Evolutionary conservation across 1,284 basidiomycete genomes (phyloP).

Genomic region (Termitomyces sp.): DNA sequence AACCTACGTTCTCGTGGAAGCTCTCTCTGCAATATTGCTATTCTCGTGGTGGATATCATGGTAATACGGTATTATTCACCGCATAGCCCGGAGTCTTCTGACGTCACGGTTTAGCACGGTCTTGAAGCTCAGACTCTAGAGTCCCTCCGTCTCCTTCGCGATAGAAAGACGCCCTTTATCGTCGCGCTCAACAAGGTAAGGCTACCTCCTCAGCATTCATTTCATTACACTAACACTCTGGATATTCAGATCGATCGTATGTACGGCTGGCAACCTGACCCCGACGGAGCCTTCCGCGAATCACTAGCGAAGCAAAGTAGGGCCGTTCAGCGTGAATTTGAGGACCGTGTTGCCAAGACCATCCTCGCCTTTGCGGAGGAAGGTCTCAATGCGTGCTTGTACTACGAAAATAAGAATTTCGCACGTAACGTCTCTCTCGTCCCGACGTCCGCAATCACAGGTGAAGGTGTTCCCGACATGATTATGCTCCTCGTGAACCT

Average conservation of each 20-base stretch:
- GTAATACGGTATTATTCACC: slow-evolving; percentile 33
- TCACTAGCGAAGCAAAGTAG: slow-evolving; percentile 84
- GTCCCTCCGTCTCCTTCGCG: slow-evolving; percentile 87
- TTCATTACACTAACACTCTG: slow-evolving; percentile 11
- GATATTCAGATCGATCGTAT: slow-evolving; percentile 87
- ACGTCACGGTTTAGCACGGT: slow-evolving; percentile 65
- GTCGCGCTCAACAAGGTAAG: slow-evolving; percentile 94
- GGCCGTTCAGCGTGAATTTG: slow-evolving; percentile 88
- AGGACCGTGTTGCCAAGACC: slow-evolving; percentile 82
- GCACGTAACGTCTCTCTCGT: slow-evolving; percentile 94
- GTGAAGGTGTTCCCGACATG: slow-evolving; percentile 99
- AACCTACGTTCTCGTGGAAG: slow-evolving; percentile 96
- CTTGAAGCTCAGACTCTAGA: slow-evolving; percentile 97
- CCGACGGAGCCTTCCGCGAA: slow-evolving; percentile 90
- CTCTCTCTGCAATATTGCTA: slow-evolving; percentile 98
- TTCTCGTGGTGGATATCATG: slow-evolving; percentile 99
- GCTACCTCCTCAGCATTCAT: slow-evolving; percentile 1
- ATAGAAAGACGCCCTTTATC: slow-evolving; percentile 98
- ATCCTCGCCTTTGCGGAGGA: slow-evolving; percentile 96
- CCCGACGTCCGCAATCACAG: slow-evolving; percentile 96
- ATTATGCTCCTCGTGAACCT: slow-evolving; percentile 97
- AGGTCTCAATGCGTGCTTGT: slow-evolving; percentile 91
- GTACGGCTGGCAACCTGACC: slow-evolving; percentile 91
- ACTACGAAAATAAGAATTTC: slow-evolving; percentile 98
- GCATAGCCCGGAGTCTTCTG: slow-evolving; percentile 2